Percentiles rank a stretch among this genome's conserved stretches.
Evolutionary conservation across 2,329 filamentous ascomycete species (phyloP).

Genomic region (Fusarium sp.): DNA sequence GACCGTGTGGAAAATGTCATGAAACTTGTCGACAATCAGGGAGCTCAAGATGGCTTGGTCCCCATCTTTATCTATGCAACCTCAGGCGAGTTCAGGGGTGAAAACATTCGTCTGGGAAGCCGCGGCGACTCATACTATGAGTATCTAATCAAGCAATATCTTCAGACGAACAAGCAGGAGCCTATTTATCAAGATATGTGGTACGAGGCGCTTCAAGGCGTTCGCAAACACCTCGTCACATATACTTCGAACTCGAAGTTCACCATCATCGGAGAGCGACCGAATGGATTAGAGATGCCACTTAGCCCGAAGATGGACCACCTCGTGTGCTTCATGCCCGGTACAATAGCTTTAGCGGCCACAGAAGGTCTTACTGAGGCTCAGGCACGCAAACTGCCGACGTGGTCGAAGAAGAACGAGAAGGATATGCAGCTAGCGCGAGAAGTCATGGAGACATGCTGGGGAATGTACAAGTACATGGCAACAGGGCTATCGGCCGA

Average conservation of each 20-base stretch:
- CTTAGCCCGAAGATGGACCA: slow-evolving; percentile 97
- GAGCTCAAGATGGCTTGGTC: slow-evolving; percentile 81
- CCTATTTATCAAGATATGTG: slow-evolving; percentile 91
- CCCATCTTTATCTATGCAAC: slow-evolving; percentile 91
- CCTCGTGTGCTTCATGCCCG: slow-evolving; percentile 95
- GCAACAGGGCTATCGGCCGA: slow-evolving; percentile 92
- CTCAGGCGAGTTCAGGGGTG: slow-evolving; percentile 79
- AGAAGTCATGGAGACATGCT: slow-evolving; percentile 96
- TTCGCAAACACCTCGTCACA: slow-evolving; percentile 91
- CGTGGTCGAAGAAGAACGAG: slow-evolving; percentile 83
- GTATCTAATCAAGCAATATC: slow-evolving; percentile 97
- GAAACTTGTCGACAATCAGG: slow-evolving; percentile 86
- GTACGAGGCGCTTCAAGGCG: slow-evolving; percentile 83
- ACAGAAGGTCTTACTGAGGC: slow-evolving; percentile 81
- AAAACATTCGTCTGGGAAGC: slow-evolving; percentile 91
- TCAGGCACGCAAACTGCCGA: slow-evolving; percentile 75
- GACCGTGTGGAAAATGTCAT: slow-evolving; percentile 91
- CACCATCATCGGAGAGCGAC: slow-evolving; percentile 90
- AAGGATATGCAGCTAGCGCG: slow-evolving; percentile 87
- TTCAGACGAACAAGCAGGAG: slow-evolving; percentile 90
- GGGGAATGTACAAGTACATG: slow-evolving; percentile 95
- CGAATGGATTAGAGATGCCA: slow-evolving; percentile 71
- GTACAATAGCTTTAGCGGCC: slow-evolving; percentile 88
- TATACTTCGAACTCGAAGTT: slow-evolving; percentile 84
- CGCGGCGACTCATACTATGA: slow-evolving; percentile 98